Percentiles rank a stretch among this genome's conserved stretches.
Conservation (phyloP, 2,329 filamentous ascomycete species). For the Trichoderma breve region DNA sequence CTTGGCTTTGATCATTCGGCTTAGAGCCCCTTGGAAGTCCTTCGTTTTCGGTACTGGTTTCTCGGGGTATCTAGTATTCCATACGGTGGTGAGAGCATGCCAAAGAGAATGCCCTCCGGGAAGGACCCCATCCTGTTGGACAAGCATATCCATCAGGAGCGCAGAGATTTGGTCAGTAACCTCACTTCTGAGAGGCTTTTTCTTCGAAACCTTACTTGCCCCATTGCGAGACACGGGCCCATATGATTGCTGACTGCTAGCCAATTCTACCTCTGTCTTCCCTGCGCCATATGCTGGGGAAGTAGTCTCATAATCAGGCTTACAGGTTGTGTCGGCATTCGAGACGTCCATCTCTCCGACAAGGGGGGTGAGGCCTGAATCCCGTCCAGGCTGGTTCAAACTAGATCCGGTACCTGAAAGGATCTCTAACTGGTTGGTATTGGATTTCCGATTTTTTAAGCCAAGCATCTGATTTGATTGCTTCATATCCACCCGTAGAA, state of each 20-base stretch:
- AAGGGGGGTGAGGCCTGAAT: neutral
- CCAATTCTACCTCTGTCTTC: neutral
- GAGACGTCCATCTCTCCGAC: neutral
- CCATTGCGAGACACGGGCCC: neutral
- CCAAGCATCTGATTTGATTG: neutral
- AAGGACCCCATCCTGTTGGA: slow-evolving; percentile 45
- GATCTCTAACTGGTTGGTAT: neutral
- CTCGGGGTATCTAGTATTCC: slow-evolving; percentile 41
- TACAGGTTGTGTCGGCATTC: neutral
- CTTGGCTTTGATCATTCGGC: slow-evolving; percentile 38
- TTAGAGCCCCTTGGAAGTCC: slow-evolving; percentile 39
- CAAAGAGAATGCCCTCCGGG: slow-evolving; percentile 51
- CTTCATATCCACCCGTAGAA: neutral
- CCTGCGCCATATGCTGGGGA: neutral
- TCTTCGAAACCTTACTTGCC: neutral
- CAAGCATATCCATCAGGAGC: slow-evolving; percentile 32
- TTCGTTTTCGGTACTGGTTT: slow-evolving; percentile 42
- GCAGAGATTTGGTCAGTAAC: slow-evolving; percentile 25
- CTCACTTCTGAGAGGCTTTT: neutral
- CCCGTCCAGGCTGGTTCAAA: neutral
- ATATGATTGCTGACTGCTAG: neutral
- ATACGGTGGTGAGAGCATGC: slow-evolving; percentile 46
- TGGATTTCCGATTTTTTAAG: slow-evolving; percentile 2
- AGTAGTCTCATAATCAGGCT: neutral
- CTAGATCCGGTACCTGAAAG: neutral